These are phyloP conservation scores for Prunus mume DNA, from an alignment of 306 rosid genomes.

Conservation along the genomic window DNA sequence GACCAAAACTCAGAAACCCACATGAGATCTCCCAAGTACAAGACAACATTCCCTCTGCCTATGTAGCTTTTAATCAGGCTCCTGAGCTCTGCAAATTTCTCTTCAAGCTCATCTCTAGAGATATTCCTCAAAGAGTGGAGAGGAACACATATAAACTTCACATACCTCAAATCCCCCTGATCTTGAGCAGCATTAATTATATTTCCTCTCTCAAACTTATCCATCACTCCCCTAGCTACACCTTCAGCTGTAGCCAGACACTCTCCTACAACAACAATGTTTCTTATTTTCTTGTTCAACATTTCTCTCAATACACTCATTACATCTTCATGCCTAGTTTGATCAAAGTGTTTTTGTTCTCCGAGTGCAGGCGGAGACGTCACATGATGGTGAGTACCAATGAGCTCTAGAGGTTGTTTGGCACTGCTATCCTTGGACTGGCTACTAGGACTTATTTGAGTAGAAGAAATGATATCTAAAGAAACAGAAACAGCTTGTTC, in stretches of 20 bases:
- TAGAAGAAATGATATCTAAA: slow-evolving; percentile 33
- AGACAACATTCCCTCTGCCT: slow-evolving; percentile 64
- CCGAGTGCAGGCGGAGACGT: slow-evolving; percentile 25
- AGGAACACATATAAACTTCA: slow-evolving; percentile 69
- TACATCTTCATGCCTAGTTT: slow-evolving; percentile 43
- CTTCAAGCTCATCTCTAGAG: slow-evolving; percentile 62
- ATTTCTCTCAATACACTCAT: slow-evolving; percentile 52
- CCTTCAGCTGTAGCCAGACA: slow-evolving; percentile 25
- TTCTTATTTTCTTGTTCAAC: slow-evolving; percentile 47
- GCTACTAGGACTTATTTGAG: slow-evolving; percentile 13
- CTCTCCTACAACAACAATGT: slow-evolving; percentile 69
- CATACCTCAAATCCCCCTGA: slow-evolving; percentile 42
- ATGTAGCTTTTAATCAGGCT: slow-evolving; percentile 56
- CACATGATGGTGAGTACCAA: neutral
- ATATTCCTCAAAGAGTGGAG: slow-evolving; percentile 49
- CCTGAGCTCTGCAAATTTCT: slow-evolving; percentile 60
- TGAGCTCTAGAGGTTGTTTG: slow-evolving; percentile 28
- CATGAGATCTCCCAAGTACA: slow-evolving; percentile 73
- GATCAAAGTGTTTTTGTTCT: slow-evolving; percentile 27
- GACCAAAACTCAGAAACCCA: slow-evolving; percentile 84
- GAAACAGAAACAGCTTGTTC: slow-evolving; percentile 69
- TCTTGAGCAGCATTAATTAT: neutral
- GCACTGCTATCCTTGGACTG: slow-evolving; percentile 35
- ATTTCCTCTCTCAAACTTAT: slow-evolving; percentile 55
- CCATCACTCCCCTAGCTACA: slow-evolving; percentile 56